phyloP scores from a whole-genome alignment of 345 rosid genomes.

The Rubroshorea leprosula region DNA sequence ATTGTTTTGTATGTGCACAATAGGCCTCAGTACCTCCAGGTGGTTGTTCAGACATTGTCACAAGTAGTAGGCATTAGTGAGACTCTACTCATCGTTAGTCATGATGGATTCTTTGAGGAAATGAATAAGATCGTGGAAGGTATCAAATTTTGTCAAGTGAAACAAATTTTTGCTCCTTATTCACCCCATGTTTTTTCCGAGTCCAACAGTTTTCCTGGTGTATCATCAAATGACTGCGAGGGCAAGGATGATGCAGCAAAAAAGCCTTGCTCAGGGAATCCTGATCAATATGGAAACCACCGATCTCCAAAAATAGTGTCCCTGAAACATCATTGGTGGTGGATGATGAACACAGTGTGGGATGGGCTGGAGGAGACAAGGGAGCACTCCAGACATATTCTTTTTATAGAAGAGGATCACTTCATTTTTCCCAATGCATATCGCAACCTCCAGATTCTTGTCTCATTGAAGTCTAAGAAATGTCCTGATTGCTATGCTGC shows the following conservation, averaged over 20 bases:
- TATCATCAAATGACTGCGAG: constrained; percentile 56
- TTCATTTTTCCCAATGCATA: constrained; percentile 91
- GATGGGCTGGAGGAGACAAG: constrained; percentile 81
- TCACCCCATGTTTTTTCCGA: constrained; percentile 73
- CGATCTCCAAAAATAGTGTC: constrained; percentile 80
- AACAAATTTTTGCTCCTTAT: constrained; percentile 79
- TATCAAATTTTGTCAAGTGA: constrained; percentile 83
- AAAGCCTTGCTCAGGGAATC: constrained; percentile 61
- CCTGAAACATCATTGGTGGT: constrained; percentile 99
- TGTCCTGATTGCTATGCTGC: constrained; percentile 90
- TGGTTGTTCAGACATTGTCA: constrained; percentile 75
- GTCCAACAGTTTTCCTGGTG: constrained; percentile 71
- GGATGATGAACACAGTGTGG: constrained; percentile 99
- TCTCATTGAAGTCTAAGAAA: constrained; percentile 50
- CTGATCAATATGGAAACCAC: constrained; percentile 96
- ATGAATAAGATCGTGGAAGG: constrained; percentile 77
- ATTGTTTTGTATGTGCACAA: constrained; percentile 91
- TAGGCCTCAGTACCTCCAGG: constrained; percentile 77
- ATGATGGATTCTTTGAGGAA: constrained; percentile 84
- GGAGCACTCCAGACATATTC: constrained; percentile 58
- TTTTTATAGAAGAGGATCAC: constrained; percentile 97
- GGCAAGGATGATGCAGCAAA: constrained; percentile 51
- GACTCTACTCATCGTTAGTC: constrained; percentile 85
- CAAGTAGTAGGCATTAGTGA: constrained; percentile 77
- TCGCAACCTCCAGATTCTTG: constrained; percentile 73